Conservation (phyloP, 1,139 yeast species). For the Taphrina betulina region DNA sequence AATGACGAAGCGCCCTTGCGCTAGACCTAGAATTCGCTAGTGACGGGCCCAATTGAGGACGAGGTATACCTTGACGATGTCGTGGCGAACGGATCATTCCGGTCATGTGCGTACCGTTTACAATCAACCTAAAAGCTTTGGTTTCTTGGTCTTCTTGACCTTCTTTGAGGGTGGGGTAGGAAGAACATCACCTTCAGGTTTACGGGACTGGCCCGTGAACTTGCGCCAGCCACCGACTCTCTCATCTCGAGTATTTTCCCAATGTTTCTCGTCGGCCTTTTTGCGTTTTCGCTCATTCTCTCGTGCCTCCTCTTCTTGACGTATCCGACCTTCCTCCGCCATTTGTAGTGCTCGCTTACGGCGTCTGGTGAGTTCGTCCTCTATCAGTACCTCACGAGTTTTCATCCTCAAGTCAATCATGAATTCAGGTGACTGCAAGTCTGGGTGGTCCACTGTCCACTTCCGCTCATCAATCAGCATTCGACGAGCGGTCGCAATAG, state of each 20-base stretch:
- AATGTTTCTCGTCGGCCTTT: constrained; percentile 49
- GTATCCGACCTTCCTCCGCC: constrained; percentile 48
- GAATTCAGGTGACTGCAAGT: constrained; percentile 47
- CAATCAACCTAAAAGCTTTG: constrained; percentile 26
- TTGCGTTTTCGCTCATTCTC: constrained; percentile 45
- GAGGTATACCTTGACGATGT: constrained; percentile 2
- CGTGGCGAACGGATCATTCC: background rate
- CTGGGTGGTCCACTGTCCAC: constrained; percentile 48
- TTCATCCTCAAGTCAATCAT: constrained; percentile 47
- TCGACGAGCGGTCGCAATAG: constrained; percentile 50
- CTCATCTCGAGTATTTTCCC: constrained; percentile 64
- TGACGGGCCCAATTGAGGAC: background rate
- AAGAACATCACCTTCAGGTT: constrained; percentile 36
- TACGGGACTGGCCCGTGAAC: constrained; percentile 51
- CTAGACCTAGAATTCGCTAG: constrained; percentile 10
- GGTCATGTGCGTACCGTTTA: too few species aligned
- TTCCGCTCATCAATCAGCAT: constrained; percentile 50
- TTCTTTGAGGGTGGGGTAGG: constrained; percentile 41
- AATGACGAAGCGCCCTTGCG: too few species aligned
- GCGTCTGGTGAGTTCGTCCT: constrained; percentile 49
- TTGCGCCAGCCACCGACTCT: constrained; percentile 64
- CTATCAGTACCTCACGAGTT: constrained; percentile 50
- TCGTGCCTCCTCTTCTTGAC: constrained; percentile 45
- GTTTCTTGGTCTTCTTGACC: constrained; percentile 43
- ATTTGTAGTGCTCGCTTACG: constrained; percentile 46